Base-by-base conservation (phyloP, 2,329 filamentous ascomycete genomes). In the Ambrosiella xylebori region DNA sequence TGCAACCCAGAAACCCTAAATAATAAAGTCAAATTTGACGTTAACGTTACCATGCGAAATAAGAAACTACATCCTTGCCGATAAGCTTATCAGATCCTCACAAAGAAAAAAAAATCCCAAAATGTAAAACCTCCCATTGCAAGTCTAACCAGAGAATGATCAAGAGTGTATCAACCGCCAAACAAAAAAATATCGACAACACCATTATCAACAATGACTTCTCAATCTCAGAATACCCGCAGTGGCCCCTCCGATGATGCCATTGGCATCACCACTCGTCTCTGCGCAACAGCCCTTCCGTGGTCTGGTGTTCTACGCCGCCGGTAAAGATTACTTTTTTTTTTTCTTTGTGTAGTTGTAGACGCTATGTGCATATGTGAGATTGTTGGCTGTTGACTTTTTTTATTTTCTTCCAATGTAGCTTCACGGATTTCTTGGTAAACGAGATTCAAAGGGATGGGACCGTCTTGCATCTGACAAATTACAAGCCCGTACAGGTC, bases 351-450 rank as follows among this genome's bases (percentile, higher is more conserved):
- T 59, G 35, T 9, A 47, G 12, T n/a, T 4, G 12, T 17, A 17
- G 47, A 27, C 4, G 17, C 13, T 49, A 56, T 8, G 1, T 35
- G 11, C 11, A 59, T 39, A 12, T 45, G n/a, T 59, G 35, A 12
- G 47, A 12, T n/a, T 4, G 15, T 17, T 37, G 40, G 39, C 44
- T 35, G 7, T 50, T 50, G n/a, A 39, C 36, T 9, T 47, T 35
- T 52, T 17, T 39, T 54, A 47, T 15, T 15, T 12, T 15, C 44
- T 15, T 47, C 9, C n/a, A 15, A 13, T 17, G 17, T 54, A 81
- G 88, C 63, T 96, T 90, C 69, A 91, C 89, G 3, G 90, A 96
- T 68, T 96, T 96, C 65, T 75, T 93, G 64, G 90, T 96, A 64
- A 90, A 95, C 66, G 90, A 96, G 69, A 91, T 96, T 62, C 73